Evolutionary conservation across 495 filamentous ascomycete species (phyloP).

Genomic region (Penicillium lividum): DNA sequence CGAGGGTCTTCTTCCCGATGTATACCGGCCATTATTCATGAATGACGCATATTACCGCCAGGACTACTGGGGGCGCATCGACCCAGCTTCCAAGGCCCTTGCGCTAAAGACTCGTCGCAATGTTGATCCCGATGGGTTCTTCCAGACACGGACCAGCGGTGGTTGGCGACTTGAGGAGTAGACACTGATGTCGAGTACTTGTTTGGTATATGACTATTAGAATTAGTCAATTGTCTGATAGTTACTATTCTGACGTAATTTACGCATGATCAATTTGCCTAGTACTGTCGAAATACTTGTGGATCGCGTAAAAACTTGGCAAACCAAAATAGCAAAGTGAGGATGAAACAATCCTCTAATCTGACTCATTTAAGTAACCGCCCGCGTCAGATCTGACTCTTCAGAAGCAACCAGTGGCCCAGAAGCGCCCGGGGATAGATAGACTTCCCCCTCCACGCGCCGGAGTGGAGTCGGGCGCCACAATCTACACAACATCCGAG

Average conservation of each 20-base stretch:
- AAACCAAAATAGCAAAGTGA: background rate
- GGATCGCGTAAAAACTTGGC: background rate
- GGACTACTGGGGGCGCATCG: slow-evolving; percentile 60
- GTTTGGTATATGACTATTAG: background rate
- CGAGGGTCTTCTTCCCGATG: slow-evolving; percentile 47
- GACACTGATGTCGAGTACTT: background rate
- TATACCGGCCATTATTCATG: slow-evolving; percentile 60
- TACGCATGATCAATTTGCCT: background rate
- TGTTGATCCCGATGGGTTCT: slow-evolving; percentile 60
- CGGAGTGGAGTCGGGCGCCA: slow-evolving; percentile 24
- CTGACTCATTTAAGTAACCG: slow-evolving; percentile 13
- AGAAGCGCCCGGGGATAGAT: slow-evolving; percentile 22
- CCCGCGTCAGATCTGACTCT: slow-evolving; percentile 31
- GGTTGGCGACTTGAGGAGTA: slow-evolving; percentile 29
- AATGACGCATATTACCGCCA: slow-evolving; percentile 59
- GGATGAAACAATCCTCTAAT: slow-evolving; percentile 24
- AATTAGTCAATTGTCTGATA: background rate
- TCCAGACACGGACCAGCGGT: slow-evolving; percentile 58
- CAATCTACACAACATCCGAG: background rate
- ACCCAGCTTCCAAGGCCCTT: slow-evolving; percentile 43
- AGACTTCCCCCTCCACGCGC: slow-evolving; percentile 31
- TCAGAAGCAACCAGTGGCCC: slow-evolving; percentile 31
- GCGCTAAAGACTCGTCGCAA: slow-evolving; percentile 41
- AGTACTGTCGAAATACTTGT: background rate
- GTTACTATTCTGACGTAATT: too few relatives aligned